Conservation (phyloP, 2,329 filamentous ascomycete genomes). For the Colletotrichum lini region DNA sequence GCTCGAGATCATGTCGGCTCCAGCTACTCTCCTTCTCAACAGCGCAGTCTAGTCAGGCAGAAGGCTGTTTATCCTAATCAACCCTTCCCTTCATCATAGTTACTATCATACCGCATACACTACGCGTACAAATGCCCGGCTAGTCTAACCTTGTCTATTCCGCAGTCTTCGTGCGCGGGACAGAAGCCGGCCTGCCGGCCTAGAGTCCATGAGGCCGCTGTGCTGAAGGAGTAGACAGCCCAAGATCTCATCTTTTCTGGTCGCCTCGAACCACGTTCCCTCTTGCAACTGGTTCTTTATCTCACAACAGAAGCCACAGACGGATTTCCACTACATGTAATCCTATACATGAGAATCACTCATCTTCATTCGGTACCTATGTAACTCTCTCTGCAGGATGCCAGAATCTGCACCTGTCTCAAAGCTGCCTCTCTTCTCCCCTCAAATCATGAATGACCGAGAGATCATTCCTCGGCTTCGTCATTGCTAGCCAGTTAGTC, state of each 20-base stretch:
- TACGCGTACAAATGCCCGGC: too few species aligned
- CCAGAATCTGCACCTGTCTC: constrained; percentile 1
- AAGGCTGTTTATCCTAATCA: too few species aligned
- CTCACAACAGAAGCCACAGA: not conserved
- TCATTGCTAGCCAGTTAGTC: constrained; percentile 40
- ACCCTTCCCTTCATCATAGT: too few species aligned
- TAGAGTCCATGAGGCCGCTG: too few species aligned
- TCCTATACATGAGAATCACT: constrained; percentile 36
- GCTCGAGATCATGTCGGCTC: too few species aligned
- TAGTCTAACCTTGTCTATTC: too few species aligned
- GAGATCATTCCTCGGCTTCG: constrained; percentile 36
- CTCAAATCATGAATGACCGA: constrained; percentile 30
- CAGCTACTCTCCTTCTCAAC: too few species aligned
- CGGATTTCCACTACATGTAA: not conserved
- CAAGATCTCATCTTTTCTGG: not conserved
- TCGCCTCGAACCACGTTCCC: not conserved
- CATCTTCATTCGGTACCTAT: constrained; percentile 37
- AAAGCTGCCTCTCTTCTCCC: constrained; percentile 11
- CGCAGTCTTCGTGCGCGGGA: too few species aligned
- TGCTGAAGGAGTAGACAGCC: not conserved
- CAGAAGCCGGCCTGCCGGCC: too few species aligned
- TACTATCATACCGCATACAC: too few species aligned
- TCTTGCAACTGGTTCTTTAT: not conserved
- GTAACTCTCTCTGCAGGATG: constrained; percentile 22
- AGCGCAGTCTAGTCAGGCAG: too few species aligned